Evolutionary conservation across 345 rosid genomes (phyloP), one percentile per base, ranked within the genome.

Genomic region (Hibiscus tridactylites): DNA sequence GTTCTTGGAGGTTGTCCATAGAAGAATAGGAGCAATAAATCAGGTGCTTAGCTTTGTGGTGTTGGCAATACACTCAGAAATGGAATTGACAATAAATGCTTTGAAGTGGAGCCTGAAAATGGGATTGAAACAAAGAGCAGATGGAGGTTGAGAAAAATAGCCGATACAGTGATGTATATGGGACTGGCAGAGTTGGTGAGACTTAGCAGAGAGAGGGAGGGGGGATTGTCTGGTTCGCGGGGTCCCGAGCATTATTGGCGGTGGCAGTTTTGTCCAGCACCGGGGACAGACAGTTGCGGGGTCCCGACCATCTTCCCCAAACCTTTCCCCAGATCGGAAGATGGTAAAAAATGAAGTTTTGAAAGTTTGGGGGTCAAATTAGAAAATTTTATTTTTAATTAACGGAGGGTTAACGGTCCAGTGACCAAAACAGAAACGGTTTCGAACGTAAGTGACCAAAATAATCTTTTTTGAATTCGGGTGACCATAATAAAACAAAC

Each of bases 1-100:
- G 87, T 76, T 84, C 89, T 83, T 86, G 83, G 28, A 81, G 80
- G 80, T 77, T 83, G 91, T 91, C 97, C 97, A 91, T 91, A 37
- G 42, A 69, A 79, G 72, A 66, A 78, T 47, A 53, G 61, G 44
- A 75, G 76, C 26, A 81, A 79, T 88, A 76, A 86, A 84, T 90
- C 42, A 37, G 42, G 0, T 35, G 42, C 60, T 75, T 74, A 74
- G 76, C 29, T 29, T 73, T 75, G 42, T 76, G 78, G 42, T 49
- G 53, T 49, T 49, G 53, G 53, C 53, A 49, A 12, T 49, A 11
- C 53, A 49, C 16, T 13, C 54, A 50, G n/a, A 50, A 13, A 50
- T 50, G 17, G 75, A 42, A 74, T 74, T 42, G 79, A 72, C 49
- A 80, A 80, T 83, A 75, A 82, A 82, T 78, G 85, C 85, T 62